Evolutionary conservation across 352 stramenopile genomes (phyloP), one percentile per base, ranked within the genome.

Genomic region (Phytophthora pini): DNA sequence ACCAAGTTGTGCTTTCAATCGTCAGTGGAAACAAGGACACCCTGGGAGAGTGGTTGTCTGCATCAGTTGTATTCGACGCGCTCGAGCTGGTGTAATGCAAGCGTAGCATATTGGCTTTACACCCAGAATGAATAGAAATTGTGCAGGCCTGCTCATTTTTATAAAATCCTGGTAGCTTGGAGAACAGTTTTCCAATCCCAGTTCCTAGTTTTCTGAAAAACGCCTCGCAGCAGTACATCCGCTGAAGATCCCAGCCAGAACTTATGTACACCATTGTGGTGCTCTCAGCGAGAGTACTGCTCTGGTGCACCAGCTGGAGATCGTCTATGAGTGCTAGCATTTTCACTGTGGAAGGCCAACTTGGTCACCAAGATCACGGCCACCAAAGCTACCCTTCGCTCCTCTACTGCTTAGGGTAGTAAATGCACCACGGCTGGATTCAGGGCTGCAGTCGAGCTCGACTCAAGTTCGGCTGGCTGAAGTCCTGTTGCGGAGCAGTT

Each of bases 1-100:
- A 87, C 64, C 50, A 58, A 48, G 52, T 85, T 31, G 55, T 50
- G 0, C 45, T 87, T 24, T 65, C 58, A 15, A 78, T 87, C 17
- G 68, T 78, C 17, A 87, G 79, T 27, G 79, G 79, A 12, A 78
- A 69, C 26, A 74, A 70, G 36, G 79, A 87, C 34, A 56, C 64
- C 0, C 41, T 62, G 1, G 65, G 80, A 46, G 34, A 65, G 31
- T 87, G 82, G 67, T 56, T 87, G n/a, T 68, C 69, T 46, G 74
- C 79, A 2, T 72, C 65, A 1, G 71, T 87, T 3, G 76, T 84
- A 10, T 87, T 83, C 45, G 78, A 87, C 27, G 78, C 78, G 3
- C 62, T 87, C 13, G 73, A 84, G 31, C 65, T 85, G 1, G 69
- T 65, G 7, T 54, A 43, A 36, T 11, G 8, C 7, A 34, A 34